These are phyloP conservation scores for Fraxinus sp. DNA, from an alignment of 305 asterid genomes.

Conservation along the genomic window DNA sequence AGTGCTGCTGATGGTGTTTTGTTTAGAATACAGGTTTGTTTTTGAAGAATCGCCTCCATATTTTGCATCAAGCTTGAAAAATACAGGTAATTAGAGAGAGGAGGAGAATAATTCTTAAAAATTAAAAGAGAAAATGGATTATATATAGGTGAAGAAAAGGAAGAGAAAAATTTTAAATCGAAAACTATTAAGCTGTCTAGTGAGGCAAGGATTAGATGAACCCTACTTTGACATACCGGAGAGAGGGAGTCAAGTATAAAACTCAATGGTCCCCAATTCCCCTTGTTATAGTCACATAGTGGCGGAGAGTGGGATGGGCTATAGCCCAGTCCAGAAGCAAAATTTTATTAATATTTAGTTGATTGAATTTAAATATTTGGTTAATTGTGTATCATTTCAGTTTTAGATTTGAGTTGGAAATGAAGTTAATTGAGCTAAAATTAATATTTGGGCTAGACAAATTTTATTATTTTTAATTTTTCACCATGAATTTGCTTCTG, in stretches of 20 bases:
- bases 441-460: too few species aligned
- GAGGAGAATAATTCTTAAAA: slow-evolving; percentile 33
- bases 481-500: too few species aligned
- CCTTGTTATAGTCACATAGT: slow-evolving; percentile 22
- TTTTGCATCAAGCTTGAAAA: slow-evolving; percentile 12
- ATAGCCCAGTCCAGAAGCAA: too few species aligned
- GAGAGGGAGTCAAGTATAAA: slow-evolving; percentile 44
- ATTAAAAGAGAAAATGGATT: slow-evolving; percentile 18
- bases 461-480: too few species aligned
- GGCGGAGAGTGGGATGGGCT: too few species aligned
- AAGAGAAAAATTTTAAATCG: background rate
- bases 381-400: too few species aligned
- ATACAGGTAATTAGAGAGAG: slow-evolving; percentile 11
- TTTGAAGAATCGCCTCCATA: slow-evolving; percentile 36
- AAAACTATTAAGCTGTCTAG: slow-evolving; percentile 24
- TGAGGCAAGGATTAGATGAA: slow-evolving; percentile 65
- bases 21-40: background rate
- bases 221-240: slow-evolving; percentile 43
- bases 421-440: too few species aligned
- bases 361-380: too few species aligned
- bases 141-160: slow-evolving; percentile 23
- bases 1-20: slow-evolving; percentile 33
- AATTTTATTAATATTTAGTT: too few species aligned
- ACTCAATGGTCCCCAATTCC: slow-evolving; percentile 48
- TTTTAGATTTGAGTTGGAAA: too few species aligned